These are phyloP conservation scores for Beauveria rudraprayagi DNA, from an alignment of 2,329 filamentous ascomycete genomes.

Conservation along the genomic window DNA sequence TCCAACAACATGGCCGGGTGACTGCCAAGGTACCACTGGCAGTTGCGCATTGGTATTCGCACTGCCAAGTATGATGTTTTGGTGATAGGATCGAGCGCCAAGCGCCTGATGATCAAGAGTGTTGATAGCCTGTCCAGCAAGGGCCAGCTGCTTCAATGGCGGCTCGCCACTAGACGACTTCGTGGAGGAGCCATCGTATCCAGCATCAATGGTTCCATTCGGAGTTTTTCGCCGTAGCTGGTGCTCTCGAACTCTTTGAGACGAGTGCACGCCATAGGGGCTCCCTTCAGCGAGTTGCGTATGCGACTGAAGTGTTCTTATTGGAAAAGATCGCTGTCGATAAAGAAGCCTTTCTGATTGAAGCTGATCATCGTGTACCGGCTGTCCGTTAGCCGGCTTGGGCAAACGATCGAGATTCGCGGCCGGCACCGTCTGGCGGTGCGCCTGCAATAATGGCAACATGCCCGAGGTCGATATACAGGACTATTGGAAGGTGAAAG, in stretches of 20 bases:
- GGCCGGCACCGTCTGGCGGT: constrained; percentile 41
- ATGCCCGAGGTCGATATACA: constrained; percentile 27
- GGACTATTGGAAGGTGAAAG: constrained; percentile 12
- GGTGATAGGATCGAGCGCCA: neutral
- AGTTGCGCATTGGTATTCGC: neutral
- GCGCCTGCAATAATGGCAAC: constrained; percentile 45
- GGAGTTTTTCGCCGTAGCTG: constrained; percentile 87
- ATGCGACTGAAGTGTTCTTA: constrained; percentile 12
- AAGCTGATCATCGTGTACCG: constrained; percentile 17
- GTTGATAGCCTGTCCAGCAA: constrained; percentile 41
- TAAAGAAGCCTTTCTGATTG: constrained; percentile 21
- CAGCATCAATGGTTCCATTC: constrained; percentile 83
- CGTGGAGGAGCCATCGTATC: constrained; percentile 77
- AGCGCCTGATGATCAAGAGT: neutral
- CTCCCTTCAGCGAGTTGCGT: neutral
- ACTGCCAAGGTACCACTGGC: neutral
- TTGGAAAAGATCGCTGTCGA: constrained; percentile 17
- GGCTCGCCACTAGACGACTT: constrained; percentile 67
- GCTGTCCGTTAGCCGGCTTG: constrained; percentile 13
- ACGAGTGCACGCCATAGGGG: constrained; percentile 15
- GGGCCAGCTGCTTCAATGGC: constrained; percentile 73
- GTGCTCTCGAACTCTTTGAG: constrained; percentile 48
- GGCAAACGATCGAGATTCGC: constrained; percentile 28
- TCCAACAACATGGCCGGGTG: neutral
- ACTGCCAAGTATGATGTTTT: neutral